Evolutionary conservation across 2,329 filamentous ascomycete species (phyloP), one percentile per base, ranked within the genome.

Genomic region (Coniochaeta sp.): DNA sequence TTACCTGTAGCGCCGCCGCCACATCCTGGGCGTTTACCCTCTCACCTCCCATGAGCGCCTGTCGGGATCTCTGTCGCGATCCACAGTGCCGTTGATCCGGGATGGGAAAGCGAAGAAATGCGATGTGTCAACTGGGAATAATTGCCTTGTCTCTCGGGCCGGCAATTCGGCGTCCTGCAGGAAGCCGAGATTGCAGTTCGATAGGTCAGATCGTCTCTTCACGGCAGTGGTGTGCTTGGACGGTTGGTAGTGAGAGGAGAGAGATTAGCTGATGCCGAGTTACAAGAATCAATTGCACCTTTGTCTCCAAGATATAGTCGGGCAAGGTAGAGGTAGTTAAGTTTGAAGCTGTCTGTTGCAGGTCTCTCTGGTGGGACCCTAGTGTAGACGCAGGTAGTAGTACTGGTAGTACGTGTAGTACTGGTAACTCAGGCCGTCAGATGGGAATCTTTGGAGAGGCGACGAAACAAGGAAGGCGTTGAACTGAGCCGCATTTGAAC

Each of bases 1-100:
- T 90, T 55, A 91, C 86, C 74, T 91, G 88, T 74, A 91, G 76
- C 44, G 84, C 83, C 71, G 58, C 43, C 17, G 58, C 52, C 12
- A 59, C 62, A 47, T 60, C 62, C 34, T 59, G 60, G 59, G 62
- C 63, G 54, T 57, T 59, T 58, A 60, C 61, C 9, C 54, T 57
- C 24, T 31, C 56, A 26, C 56, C 56, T 44, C 56, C 56, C 56
- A 58, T 58, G 56, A 38, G 33, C 5, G 14, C 7, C 19, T 47
- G 3, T 6, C 11, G 43, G 22, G 43, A 47, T 22, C 3, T 8
- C 9, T 47, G 24, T 11, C 7, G 47, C 47, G 47, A 31, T 26
- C 47, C 47, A 47, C 47, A 3, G 26, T 52, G 47, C 12, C 24
- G 22, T 14, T 8, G 43, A n/a, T 47, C 43, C 19, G 43, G n/a